Conservation (phyloP, 495 filamentous ascomycete species). For the Patellaria atrata region DNA sequence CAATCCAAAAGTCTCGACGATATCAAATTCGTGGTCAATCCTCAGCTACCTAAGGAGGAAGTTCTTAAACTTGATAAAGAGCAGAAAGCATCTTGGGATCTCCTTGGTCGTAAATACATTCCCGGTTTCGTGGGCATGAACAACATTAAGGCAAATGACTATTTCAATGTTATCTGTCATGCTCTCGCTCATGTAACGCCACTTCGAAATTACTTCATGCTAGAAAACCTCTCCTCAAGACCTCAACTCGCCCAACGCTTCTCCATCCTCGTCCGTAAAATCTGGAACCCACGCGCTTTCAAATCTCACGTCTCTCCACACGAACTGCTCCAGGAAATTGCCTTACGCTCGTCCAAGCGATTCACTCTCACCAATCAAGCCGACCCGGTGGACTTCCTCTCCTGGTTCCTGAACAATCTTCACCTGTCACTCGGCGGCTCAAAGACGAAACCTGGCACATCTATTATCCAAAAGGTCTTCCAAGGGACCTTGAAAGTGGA, state of each 20-base stretch:
- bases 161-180: conserved; percentile 93
- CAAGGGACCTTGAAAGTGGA: conserved; percentile 86
- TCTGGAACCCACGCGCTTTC: conserved; percentile 97
- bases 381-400: conserved; percentile 90
- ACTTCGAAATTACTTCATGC: conserved; percentile 82
- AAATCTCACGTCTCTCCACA: conserved; percentile 95
- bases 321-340: conserved; percentile 90
- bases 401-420: conserved; percentile 93
- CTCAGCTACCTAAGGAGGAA: conserved; percentile 63
- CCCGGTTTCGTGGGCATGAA: conserved; percentile 96
- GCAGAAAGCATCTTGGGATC: conserved; percentile 58
- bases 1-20: conserved; percentile 91
- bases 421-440: conserved; percentile 84
- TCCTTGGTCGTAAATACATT: conserved; percentile 67
- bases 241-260: conserved; percentile 61
- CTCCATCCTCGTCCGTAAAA: conserved; percentile 82
- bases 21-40: conserved; percentile 96
- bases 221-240: conserved; percentile 53
- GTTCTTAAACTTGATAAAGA: conserved; percentile 70
- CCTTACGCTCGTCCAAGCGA: conserved; percentile 74
- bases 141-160: conserved; percentile 99
- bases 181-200: conserved; percentile 80
- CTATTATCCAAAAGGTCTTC: conserved; percentile 80
- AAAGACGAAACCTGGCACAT: conserved; percentile 66
- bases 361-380: conserved; percentile 86